phyloP scores from a whole-genome alignment of 73 alveolate genomes.

The Tetrahymena borealis region DNA sequence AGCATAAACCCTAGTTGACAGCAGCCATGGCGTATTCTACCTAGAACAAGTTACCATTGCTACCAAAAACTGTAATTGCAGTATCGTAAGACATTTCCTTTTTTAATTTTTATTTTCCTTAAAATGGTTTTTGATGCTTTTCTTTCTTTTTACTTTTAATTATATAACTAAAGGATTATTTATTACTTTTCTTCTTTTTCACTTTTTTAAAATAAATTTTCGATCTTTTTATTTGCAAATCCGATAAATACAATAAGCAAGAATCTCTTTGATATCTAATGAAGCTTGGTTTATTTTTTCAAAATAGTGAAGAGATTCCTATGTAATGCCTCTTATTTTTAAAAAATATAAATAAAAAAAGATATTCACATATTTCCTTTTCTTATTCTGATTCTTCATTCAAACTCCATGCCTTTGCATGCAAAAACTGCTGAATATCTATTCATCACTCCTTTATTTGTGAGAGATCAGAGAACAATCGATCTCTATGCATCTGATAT shows the following conservation, averaged over 20 bases:
- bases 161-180: neutral
- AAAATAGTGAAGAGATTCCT: neutral
- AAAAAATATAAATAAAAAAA: neutral
- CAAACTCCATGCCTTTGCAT: neutral
- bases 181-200: neutral
- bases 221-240: neutral
- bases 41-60: conserved; percentile 92
- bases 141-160: neutral
- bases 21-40: conserved; percentile 98
- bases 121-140: conserved; percentile 5
- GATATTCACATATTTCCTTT: neutral
- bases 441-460: neutral
- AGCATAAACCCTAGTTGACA: conserved; percentile 86
- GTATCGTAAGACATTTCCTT: conserved; percentile 87
- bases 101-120: conserved; percentile 39
- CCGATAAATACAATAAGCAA: neutral
- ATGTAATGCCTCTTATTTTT: neutral
- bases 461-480: neutral
- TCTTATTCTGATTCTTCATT: neutral
- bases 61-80: conserved; percentile 93
- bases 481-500: neutral
- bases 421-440: neutral
- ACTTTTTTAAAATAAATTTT: neutral
- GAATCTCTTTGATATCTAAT: neutral
- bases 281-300: neutral